phyloP scores from a whole-genome alignment of 495 filamentous ascomycete genomes.

The Collariella sp. region DNA sequence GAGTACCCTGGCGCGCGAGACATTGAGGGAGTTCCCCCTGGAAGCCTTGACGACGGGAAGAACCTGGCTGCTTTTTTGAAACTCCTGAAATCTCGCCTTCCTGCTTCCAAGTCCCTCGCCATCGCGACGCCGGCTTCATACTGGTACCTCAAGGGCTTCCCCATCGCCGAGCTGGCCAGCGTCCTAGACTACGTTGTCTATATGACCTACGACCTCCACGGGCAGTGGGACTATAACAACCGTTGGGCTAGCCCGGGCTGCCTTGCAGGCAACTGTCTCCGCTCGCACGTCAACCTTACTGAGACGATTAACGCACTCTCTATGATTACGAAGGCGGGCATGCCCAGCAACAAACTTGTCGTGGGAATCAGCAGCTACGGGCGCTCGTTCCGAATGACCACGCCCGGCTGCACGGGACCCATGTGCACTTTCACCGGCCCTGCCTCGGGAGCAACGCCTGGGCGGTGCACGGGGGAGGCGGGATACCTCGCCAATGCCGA shows the following conservation, averaged over 20 bases:
- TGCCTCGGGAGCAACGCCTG: conserved; percentile 1
- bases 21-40: conserved; percentile 21
- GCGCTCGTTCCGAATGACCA: conserved; percentile 27
- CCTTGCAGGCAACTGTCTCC: conserved; percentile 31
- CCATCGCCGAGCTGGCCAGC: conserved; percentile 15
- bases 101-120: conserved; percentile 17
- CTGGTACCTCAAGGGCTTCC: conserved; percentile 13
- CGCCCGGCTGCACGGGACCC: not conserved
- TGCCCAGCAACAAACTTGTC: conserved; percentile 31
- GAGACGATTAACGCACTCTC: conserved; percentile 33
- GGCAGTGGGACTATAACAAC: conserved; percentile 16
- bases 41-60: conserved; percentile 8
- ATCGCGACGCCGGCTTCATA: conserved; percentile 17
- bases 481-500: conserved; percentile 15
- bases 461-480: conserved; percentile 1
- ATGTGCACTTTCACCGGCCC: not conserved
- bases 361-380: conserved; percentile 35
- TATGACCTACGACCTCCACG: conserved; percentile 29
- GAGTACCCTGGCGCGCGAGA: conserved; percentile 34
- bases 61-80: conserved; percentile 21
- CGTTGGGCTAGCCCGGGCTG: conserved; percentile 22
- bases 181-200: conserved; percentile 26
- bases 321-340: conserved; percentile 45
- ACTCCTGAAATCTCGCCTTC: conserved; percentile 9
- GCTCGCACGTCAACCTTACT: conserved; percentile 37